Base-by-base conservation (phyloP, 805 yeast species). In the Cyberlindnera mycetangii region DNA sequence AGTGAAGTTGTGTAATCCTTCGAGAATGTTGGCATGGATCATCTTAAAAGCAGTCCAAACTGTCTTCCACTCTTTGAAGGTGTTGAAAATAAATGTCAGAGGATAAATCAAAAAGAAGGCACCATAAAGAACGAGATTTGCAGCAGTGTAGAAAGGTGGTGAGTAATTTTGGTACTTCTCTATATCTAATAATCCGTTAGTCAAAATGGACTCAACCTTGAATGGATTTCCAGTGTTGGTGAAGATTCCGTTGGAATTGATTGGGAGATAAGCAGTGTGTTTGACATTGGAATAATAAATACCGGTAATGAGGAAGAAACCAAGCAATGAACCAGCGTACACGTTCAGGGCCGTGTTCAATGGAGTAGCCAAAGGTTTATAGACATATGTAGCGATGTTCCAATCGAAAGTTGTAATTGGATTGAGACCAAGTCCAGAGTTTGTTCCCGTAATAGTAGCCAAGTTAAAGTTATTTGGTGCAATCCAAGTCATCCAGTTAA, bases 71-170 rank as follows among this genome's bases (percentile, higher is more conserved):
- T 76, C 79, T 27, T 74, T 69, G 22, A 61, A 60, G 33, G 69
- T 49, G 32, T 75, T 72, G 56, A 73, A 75, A 1, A 74, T 51
- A 24, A 79, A 70, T 5, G 76, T 69, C 52, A 79, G 73, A 4
- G 85, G 81, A 52, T 77, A 77, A 10, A 53, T 41, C 6, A 44
- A 31, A 36, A 69, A 68, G 55, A 68, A 72, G 0, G 80, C 74
- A 16, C 85, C 85, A 54, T 79, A 81, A 17, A 70, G 59, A 8
- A 81, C 76, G 47, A 81, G 61, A 56, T 77, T 77, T 2, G 81
- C 85, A 6, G 88, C 86, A 24, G 78, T 58, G 55, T 78, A 80
- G 61, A 74, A 82, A 7, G 89, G 88, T 8, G 85, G 83, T 1
- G 86, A 83, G 50, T 79, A 75, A n/a, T 60, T 48, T 44, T 68